Base-by-base conservation (phyloP, 2,329 filamentous ascomycete genomes). In the Claviceps sp. region DNA sequence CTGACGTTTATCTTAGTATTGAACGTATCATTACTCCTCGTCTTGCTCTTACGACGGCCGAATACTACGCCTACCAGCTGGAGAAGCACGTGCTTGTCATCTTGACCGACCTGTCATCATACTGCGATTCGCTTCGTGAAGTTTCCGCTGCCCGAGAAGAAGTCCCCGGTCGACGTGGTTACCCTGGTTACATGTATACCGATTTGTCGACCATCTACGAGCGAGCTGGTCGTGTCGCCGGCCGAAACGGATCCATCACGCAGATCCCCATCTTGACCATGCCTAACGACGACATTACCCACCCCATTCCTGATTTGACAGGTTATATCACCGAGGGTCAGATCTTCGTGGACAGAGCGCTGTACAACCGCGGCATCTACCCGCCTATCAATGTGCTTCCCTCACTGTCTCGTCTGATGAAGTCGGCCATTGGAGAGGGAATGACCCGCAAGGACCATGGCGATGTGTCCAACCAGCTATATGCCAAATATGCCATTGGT, bases 101-200 rank as follows among this genome's bases (percentile, higher is more conserved):
- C 71, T 83, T 98, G 67, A 98, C 94, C 51, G 93, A 98, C 79
- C 75, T 98, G 61, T 93, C 93, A 1, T 89, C 93, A 48, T 98
- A 98, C 79, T 98, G 94, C 70, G 93, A 98, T 70, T 94, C 93
- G 59, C 85, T 98, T 59, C 93, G 93, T 81, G 93, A 98, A 73
- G 93, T 98, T 49, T 98, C 93, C 14, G 91, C 93, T 51, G 93
- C 93, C 50, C 83, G 93, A 75, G 93, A 98, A 79, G 93, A 98
- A 83, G 93, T 98, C 44, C 93, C 93, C 42, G 93, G 93, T 78
- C 91, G 93, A 70, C 91, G 93, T 83, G 93, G 93, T 80, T 98
- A 93, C 76, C 93, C 93, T 51, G 93, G 93, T 87, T 98, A 98
- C 80, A 98, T 98, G 93, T 98, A 98, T 78, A 98, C 93, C 61